Base-by-base conservation (phyloP, 768 basidiomycete genomes). In the Strobilomyces dryophilus region DNA sequence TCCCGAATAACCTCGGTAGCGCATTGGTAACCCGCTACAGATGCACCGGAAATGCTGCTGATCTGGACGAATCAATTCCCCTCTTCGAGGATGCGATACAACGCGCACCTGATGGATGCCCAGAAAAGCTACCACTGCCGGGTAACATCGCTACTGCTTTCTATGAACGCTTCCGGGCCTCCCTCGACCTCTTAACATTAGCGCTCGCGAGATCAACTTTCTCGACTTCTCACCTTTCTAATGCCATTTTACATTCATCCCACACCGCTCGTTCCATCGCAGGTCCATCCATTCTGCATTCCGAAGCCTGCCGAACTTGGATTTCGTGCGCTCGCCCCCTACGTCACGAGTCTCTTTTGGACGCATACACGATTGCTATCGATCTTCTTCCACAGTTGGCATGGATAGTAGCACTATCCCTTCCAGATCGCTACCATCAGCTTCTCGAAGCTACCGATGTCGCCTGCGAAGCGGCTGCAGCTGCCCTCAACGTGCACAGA, bases 321-420 rank as follows among this genome's bases (percentile, higher is more conserved):
- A 17, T 32, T 9, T 21, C 2, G 9, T 32, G 20, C 12, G 21
- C n/a, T 24, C 48, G 39, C 27, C 20, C 20, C 21, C 37, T 36
- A 24, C 15, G 7, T 34, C 5, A 52, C 2, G 36, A 31, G 21
- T 8, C 21, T 9, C 52, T 39, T 4, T 36, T 64, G 4, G 55
- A 62, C 1, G 61, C 59, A 12, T 64, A 55, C 41, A 4, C 8
- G 17, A 43, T 46, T 17, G 54, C 63, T 8, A 45, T 64, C 9
- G 42, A 52, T 17, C 49, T 64, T 20, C 52, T 64, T 10, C 61
- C 64, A 3, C 26, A 20, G 6, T 17, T 45, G 8, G 51, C 44
- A 6, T 51, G 44, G 51, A 24, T 51, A 2, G 64, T 51, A 2
- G 64, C 54, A 4, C 20, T 56, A 4, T 49, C 61, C 15, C 39